Base-by-base conservation (phyloP, 805 yeast species). In the Saccharomycopsis capsularis region DNA sequence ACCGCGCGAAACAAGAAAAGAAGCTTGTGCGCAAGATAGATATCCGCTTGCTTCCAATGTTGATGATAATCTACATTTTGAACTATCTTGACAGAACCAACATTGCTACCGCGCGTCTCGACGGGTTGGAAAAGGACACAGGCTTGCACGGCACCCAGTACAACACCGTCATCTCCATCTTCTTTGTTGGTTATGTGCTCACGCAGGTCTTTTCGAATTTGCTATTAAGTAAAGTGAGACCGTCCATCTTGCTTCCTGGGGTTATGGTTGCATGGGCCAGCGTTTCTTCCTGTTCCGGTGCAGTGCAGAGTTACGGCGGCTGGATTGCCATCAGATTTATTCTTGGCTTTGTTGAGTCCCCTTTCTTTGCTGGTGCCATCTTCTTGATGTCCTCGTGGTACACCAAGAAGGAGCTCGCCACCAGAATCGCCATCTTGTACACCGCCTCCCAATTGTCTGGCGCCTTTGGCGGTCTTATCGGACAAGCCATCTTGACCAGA, bases 401-500 rank as follows among this genome's bases (percentile, higher is more conserved):
- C 55, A 68, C 74, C 42, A 66, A 74, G 50, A 63, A 66, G 43
- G 80, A 76, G 55, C 67, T 73, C 51, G 77, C 76, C 1, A 62
- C 68, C 23, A 63, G 81, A 42, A 63, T 73, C 52, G 70, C 78
- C 4, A 67, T 69, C 47, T 68, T 78, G 40, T 76, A 76, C 57
- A 66, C 74, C 30, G 72, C 78, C 25, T 74, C 82, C 7, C 74
- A 77, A 50, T 58, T 78, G 36, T 72, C 81, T 6, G 73, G 78
- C 39, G 78, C 79, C 1, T 75, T 78, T 59, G 79, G 80, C 45
- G 82, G 83, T n/a, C 60, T 74, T 22, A 66, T 75, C 25, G 70
- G 74, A 0, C 70, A 66, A 50, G 81, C 75, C 19, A 65, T 78
- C 43, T 59, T 70, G 6, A 59, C 62, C 32, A 23, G 54, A 18